phyloP scores from a whole-genome alignment of 2,329 filamentous ascomycete species.

The Ophiosphaerella narmari region DNA sequence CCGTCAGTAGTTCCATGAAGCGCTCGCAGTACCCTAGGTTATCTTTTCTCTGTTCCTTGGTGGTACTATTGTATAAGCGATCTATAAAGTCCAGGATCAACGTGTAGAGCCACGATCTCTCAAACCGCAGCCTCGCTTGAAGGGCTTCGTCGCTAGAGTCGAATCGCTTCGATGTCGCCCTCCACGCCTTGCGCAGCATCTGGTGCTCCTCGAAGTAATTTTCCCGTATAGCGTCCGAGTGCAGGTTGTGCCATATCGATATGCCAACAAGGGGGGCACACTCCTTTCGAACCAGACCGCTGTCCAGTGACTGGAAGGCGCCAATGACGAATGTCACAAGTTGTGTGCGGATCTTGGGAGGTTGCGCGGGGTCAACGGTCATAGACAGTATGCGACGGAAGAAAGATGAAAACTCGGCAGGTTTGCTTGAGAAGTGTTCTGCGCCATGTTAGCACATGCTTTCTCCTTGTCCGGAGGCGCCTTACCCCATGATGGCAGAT shows the following conservation, averaged over 20 bases:
- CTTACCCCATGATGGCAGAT: constrained; percentile 83
- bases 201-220: constrained; percentile 70
- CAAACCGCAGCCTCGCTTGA: constrained; percentile 83
- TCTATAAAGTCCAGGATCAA: constrained; percentile 82
- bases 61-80: constrained; percentile 63
- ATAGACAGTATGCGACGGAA: constrained; percentile 90
- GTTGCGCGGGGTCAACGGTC: constrained; percentile 63
- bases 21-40: constrained; percentile 84
- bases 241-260: constrained; percentile 91
- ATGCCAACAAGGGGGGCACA: constrained; percentile 95
- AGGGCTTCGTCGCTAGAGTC: constrained; percentile 80
- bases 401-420: constrained; percentile 82
- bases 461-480: constrained; percentile 10
- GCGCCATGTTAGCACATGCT: constrained; percentile 38
- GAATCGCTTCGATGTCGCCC: constrained; percentile 81
- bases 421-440: constrained; percentile 77
- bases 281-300: constrained; percentile 86
- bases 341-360: constrained; percentile 65
- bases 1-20: constrained; percentile 88
- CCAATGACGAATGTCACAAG: constrained; percentile 89
- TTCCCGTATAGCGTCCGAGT: constrained; percentile 75
- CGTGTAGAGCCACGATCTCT: constrained; percentile 90
- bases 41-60: constrained; percentile 53
- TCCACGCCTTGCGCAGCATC: constrained; percentile 88
- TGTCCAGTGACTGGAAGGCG: constrained; percentile 93